These are phyloP conservation scores for Akebia trifoliata DNA, from an alignment of 164 flowering plant genomes.

Conservation along the genomic window DNA sequence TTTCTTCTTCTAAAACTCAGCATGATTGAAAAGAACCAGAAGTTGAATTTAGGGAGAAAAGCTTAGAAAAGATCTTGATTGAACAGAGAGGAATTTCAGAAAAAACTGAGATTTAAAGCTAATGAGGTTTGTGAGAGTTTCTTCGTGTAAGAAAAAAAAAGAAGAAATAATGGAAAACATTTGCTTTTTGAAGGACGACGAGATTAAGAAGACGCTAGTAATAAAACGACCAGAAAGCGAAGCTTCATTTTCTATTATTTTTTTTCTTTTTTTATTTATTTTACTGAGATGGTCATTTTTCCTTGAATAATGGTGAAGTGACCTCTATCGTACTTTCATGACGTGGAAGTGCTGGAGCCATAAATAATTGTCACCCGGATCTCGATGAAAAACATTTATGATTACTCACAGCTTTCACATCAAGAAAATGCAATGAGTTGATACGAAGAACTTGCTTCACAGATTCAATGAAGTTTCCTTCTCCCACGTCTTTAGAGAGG, in stretches of 20 bases:
- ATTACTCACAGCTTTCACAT: no score
- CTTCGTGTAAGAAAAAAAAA: background rate
- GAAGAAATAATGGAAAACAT: background rate
- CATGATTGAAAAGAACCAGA: background rate
- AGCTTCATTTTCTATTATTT: background rate
- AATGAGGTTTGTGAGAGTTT: background rate
- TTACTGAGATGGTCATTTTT: no score
- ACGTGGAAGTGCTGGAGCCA: no score
- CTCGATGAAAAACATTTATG: no score
- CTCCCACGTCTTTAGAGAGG: no score
- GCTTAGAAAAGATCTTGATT: background rate
- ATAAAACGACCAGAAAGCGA: slow-evolving; percentile 4
- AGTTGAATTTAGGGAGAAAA: background rate
- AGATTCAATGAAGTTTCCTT: no score
- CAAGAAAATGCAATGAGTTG: no score
- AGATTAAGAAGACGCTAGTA: slow-evolving; percentile 15
- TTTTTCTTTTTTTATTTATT: background rate
- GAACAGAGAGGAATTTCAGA: background rate
- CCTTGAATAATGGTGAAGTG: no score
- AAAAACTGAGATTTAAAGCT: background rate
- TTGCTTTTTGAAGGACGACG: slow-evolving; percentile 6
- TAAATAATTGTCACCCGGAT: no score
- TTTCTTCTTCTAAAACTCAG: no score
- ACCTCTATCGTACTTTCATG: no score
- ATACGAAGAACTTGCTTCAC: no score